phyloP scores from a whole-genome alignment of 2,329 filamentous ascomycete genomes.

The Sodiomyces alkalinus region DNA sequence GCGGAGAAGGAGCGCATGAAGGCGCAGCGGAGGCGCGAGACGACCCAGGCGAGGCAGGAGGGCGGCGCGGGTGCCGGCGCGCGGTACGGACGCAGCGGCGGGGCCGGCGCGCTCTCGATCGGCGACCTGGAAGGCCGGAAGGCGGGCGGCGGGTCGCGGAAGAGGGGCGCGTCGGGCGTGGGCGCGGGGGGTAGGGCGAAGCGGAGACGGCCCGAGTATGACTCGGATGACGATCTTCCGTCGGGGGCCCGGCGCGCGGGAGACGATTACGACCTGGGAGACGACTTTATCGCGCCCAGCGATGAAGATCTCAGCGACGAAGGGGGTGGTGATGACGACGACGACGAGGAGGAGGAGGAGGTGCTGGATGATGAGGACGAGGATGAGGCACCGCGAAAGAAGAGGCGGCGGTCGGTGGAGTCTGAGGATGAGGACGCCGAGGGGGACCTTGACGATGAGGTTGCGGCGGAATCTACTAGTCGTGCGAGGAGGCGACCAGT shows the following conservation, averaged over 20 bases:
- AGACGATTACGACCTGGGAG: conserved; percentile 64
- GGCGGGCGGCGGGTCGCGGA: conserved; percentile 32
- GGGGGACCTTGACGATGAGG: conserved; percentile 36
- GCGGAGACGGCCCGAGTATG: conserved; percentile 48
- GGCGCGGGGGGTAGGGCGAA: conserved; percentile 34
- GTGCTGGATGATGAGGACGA: conserved; percentile 37
- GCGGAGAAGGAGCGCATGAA: conserved; percentile 61
- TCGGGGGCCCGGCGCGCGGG: conserved; percentile 47
- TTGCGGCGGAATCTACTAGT: conserved; percentile 21
- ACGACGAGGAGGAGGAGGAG: conserved; percentile 51
- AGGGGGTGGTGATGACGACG: conserved; percentile 39
- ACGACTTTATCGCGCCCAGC: conserved; percentile 63
- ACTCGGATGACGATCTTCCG: conserved; percentile 61
- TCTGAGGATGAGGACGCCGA: conserved; percentile 37
- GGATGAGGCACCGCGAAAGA: conserved; percentile 29
- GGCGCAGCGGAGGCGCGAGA: conserved; percentile 50
- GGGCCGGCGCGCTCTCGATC: conserved; percentile 45
- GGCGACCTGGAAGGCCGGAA: conserved; percentile 53
- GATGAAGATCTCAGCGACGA: conserved; percentile 51
- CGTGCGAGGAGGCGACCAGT: conserved; percentile 37
- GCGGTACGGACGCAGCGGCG: conserved; percentile 28
- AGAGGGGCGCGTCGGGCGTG: conserved; percentile 35
- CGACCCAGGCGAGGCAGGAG: conserved; percentile 48
- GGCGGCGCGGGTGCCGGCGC: conserved; percentile 45
- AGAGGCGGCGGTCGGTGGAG: conserved; percentile 31